phyloP scores from a whole-genome alignment of 192 early-diverging fungal species.

The Coemansia sp. region DNA sequence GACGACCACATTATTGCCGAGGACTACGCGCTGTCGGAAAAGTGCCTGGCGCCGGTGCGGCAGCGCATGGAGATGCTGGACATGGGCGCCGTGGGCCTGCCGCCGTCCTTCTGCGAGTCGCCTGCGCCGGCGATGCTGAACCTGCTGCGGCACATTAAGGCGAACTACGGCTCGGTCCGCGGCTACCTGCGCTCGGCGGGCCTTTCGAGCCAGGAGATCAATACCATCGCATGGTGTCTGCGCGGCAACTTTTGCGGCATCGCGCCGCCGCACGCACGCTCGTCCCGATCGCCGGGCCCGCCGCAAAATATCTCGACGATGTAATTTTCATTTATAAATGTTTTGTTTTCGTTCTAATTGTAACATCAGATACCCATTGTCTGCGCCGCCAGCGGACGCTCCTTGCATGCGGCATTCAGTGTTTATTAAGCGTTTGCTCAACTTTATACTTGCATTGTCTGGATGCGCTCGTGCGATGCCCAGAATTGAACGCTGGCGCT shows the following conservation, averaged over 20 bases:
- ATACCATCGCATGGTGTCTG: constrained; percentile 49
- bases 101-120: constrained; percentile 53
- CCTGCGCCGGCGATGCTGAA: constrained; percentile 51
- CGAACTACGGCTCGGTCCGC: constrained; percentile 39
- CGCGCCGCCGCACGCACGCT: constrained; percentile 5
- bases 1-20: constrained; percentile 55
- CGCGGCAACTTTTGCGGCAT: constrained; percentile 49
- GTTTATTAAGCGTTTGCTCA: neutral
- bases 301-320: neutral
- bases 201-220: constrained; percentile 35
- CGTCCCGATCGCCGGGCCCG: neutral
- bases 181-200: constrained; percentile 47
- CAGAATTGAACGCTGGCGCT: neutral
- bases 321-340: neutral
- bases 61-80: constrained; percentile 50
- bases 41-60: constrained; percentile 44
- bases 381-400: neutral
- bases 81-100: constrained; percentile 55
- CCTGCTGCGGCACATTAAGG: constrained; percentile 30
- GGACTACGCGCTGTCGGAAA: constrained; percentile 57
- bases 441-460: neutral
- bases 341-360: neutral
- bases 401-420: neutral
- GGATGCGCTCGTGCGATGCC: neutral
- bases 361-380: neutral